Base-by-base conservation (phyloP, 345 rosid species). In the Cardamine chenopodiifolia region DNA sequence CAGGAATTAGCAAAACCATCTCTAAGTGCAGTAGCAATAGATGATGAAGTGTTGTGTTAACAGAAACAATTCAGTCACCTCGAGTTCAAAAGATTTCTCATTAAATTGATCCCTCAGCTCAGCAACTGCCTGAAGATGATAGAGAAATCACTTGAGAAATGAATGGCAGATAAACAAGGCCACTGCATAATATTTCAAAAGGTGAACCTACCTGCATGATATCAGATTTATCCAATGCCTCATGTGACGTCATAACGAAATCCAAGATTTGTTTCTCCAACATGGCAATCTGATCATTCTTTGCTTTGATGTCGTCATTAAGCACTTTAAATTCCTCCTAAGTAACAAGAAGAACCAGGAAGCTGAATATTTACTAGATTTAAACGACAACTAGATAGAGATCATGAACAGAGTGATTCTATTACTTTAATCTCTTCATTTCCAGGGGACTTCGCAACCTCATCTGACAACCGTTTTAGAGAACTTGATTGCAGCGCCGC, bases 11-110 rank as follows among this genome's bases (percentile, higher is more conserved):
- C 53, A 62, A 62, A 34, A 70, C 65, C 61, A 70, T 44, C 34
- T 62, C 28, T 53, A 76, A 26, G 34, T 53, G 15, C 58, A 18
- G 50, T 25, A 55, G 62, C 28, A 61, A 66, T 67, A 48, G 29
- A 50, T 58, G 67, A 66, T 15, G 13, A 32, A 37, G 11, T 49
- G 29, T 75, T 68, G 74, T 9, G 10, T 62, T 52, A 56, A 29
- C 57, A 48, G 31, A 49, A 57, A 48, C 56, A 23, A 75, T 62
- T 35, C 4, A 37, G 67, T 84, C 66, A 95, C 99, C 99, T 95
- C 90, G 35, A 95, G 98, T 78, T 90, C 98, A 52, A 95, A 89
- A 42, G 96, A 90, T 82, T 90, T 92, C 82, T 92, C 99, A 84
- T 87, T 88, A 79, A 95, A 79, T 79, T 90, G 94, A 39, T 82